Conservation (phyloP, 2,329 filamentous ascomycete species). For the Aspergillus sp. region DNA sequence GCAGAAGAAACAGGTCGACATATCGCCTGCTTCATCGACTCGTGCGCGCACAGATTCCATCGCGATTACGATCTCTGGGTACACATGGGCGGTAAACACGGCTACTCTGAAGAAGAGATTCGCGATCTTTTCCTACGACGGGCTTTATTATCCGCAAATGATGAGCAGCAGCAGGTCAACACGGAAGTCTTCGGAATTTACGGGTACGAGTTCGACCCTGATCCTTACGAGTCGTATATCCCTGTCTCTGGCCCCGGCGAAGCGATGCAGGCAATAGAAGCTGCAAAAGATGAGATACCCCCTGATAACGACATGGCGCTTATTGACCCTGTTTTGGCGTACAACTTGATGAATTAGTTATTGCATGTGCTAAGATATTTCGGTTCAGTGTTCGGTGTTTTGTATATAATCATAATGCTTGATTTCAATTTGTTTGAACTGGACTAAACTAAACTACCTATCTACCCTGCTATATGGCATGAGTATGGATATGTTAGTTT, state of each 20-base stretch:
- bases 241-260: conserved; percentile 2
- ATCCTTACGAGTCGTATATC: conserved; percentile 9
- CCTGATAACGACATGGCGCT: conserved; percentile 24
- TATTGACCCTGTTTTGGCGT: conserved; percentile 30
- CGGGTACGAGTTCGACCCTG: conserved; percentile 24
- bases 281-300: conserved; percentile 22
- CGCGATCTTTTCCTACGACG: conserved; percentile 36
- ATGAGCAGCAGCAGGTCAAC: conserved; percentile 7
- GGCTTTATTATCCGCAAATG: conserved; percentile 27
- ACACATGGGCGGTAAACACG: conserved; percentile 47
- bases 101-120: conserved; percentile 32
- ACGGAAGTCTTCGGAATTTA: conserved; percentile 30
- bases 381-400: too few relatives aligned
- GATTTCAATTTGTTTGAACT: too few relatives aligned
- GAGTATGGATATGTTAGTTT: too few relatives aligned
- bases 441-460: too few relatives aligned
- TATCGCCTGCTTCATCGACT: conserved; percentile 46
- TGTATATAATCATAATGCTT: too few relatives aligned
- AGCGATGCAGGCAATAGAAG: not conserved
- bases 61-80: conserved; percentile 52
- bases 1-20: conserved; percentile 42
- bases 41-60: conserved; percentile 51
- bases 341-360: conserved; percentile 19
- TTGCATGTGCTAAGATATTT: too few relatives aligned
- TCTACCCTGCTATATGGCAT: too few relatives aligned